These are phyloP conservation scores for Ramaria rubella DNA, from an alignment of 768 basidiomycete genomes.

Conservation along the genomic window DNA sequence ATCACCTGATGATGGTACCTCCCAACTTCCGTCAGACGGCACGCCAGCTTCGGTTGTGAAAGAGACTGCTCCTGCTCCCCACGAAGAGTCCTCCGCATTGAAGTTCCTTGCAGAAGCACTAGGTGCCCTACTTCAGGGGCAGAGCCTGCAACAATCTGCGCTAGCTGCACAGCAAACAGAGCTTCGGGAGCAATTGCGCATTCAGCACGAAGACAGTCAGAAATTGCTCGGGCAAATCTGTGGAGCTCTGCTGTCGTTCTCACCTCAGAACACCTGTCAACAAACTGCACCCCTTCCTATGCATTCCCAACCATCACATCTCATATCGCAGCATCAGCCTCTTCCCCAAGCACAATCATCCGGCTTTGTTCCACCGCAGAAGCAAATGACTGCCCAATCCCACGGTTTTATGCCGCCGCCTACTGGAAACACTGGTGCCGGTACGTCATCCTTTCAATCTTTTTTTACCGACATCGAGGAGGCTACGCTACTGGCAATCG, in stretches of 20 bases:
- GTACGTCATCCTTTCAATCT: background rate
- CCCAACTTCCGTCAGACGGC: background rate
- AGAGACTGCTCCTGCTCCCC: background rate
- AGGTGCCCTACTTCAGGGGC: background rate
- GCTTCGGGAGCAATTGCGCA: background rate
- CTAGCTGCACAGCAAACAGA: background rate
- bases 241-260: background rate
- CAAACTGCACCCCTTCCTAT: background rate
- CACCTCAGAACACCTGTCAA: background rate
- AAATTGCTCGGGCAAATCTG: background rate
- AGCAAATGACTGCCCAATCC: background rate
- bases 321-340: background rate
- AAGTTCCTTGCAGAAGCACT: background rate
- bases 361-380: background rate
- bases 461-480: constrained; percentile 4
- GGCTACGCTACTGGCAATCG: background rate
- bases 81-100: background rate
- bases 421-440: background rate
- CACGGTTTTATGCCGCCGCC: background rate
- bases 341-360: background rate
- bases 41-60: too few species aligned
- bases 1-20: background rate
- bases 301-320: background rate
- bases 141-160: background rate
- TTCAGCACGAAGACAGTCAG: background rate